Percentiles rank a stretch among this genome's conserved stretches.
These are phyloP conservation scores for Saturnispora quitensis DNA, from an alignment of 805 yeast genomes.

Conservation along the genomic window DNA sequence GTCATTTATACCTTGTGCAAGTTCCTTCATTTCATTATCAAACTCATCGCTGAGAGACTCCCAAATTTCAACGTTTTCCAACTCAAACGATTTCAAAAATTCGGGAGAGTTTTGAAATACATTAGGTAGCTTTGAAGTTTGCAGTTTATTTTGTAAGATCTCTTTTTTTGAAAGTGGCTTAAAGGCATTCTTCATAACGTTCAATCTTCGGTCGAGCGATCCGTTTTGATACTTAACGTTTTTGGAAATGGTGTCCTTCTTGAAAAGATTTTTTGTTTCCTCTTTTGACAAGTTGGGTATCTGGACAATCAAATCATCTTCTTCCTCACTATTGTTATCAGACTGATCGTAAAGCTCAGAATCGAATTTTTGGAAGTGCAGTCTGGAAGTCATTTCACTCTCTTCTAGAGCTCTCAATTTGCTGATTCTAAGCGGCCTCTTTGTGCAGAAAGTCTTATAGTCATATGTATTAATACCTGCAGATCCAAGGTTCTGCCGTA, in stretches of 20 bases:
- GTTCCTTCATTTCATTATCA: constrained; percentile 21
- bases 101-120: constrained; percentile 23
- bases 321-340: background rate
- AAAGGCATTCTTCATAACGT: constrained; percentile 22
- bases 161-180: constrained; percentile 21
- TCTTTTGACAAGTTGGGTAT: constrained; percentile 18
- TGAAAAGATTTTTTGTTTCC: constrained; percentile 14
- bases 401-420: constrained; percentile 31
- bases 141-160: constrained; percentile 16
- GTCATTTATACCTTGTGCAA: constrained; percentile 9
- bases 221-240: background rate
- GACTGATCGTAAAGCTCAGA: background rate
- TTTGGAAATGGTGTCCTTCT: background rate
- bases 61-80: constrained; percentile 27
- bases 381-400: constrained; percentile 27
- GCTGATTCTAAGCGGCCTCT: constrained; percentile 26
- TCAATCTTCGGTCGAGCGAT: constrained; percentile 19
- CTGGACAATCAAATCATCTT: constrained; percentile 14
- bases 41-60: constrained; percentile 26
- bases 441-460: constrained; percentile 28
- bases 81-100: constrained; percentile 21
- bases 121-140: constrained; percentile 18
- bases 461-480: constrained; percentile 27
- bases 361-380: constrained; percentile 21
- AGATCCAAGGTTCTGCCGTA: constrained; percentile 17